These are phyloP conservation scores for Clonostachys solani DNA, from an alignment of 2,329 filamentous ascomycete genomes.

Conservation along the genomic window DNA sequence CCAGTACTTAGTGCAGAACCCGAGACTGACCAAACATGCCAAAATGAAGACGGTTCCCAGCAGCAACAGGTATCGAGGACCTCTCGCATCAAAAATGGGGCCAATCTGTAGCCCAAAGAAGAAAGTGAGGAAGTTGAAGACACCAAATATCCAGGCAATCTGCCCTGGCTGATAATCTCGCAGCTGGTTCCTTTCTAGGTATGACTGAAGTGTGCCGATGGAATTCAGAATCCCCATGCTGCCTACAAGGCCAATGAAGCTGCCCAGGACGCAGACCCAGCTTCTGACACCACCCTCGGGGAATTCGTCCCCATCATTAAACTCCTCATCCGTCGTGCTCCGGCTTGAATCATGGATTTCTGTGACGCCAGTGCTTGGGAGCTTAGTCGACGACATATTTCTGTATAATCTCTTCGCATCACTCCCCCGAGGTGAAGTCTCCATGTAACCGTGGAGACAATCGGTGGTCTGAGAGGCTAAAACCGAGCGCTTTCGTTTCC, in stretches of 20 bases:
- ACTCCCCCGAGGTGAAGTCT: no score
- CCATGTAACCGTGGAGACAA: no score
- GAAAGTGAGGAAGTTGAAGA: constrained; percentile 81
- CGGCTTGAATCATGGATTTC: no score
- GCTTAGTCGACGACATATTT: no score
- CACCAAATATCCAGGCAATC: constrained; percentile 83
- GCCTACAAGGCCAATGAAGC: constrained; percentile 75
- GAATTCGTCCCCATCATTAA: neutral
- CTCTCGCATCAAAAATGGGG: constrained; percentile 82
- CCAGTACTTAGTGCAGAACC: constrained; percentile 73
- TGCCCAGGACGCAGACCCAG: constrained; percentile 82
- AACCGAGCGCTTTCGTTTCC: no score
- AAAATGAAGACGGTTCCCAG: constrained; percentile 61
- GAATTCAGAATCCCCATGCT: constrained; percentile 78
- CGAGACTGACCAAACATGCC: constrained; percentile 62
- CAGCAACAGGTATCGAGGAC: constrained; percentile 69
- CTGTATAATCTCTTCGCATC: no score
- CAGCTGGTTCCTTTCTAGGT: constrained; percentile 71
- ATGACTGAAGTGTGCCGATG: constrained; percentile 75
- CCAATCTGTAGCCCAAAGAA: constrained; percentile 83
- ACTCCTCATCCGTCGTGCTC: no score
- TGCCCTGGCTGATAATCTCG: constrained; percentile 61
- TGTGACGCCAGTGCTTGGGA: no score
- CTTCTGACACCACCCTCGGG: constrained; percentile 78
- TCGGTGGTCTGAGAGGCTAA: no score